These are phyloP conservation scores for Tremella yokohamensis DNA, from an alignment of 768 basidiomycete species.

Conservation along the genomic window DNA sequence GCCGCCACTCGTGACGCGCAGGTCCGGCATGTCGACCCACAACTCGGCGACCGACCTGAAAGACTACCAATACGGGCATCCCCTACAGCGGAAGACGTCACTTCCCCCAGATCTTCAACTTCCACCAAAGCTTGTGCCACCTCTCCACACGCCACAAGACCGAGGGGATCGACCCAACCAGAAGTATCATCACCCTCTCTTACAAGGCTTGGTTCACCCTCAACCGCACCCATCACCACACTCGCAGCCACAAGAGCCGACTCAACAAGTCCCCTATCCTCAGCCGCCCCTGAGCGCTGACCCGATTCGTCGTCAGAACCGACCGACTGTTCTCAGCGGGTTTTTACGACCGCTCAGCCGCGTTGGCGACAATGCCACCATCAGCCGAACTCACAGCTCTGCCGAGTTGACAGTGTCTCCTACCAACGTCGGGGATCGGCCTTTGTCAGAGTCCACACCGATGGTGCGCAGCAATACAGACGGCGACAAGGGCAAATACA, in stretches of 20 bases:
- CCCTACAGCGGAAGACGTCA: conserved; percentile 20
- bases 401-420: conserved; percentile 14
- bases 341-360: conserved; percentile 39
- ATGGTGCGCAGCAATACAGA: conserved; percentile 39
- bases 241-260: conserved; percentile 13
- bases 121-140: conserved; percentile 12
- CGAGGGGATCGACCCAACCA: background rate
- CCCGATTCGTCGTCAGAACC: conserved; percentile 12
- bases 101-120: conserved; percentile 7
- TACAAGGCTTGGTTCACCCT: background rate
- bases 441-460: conserved; percentile 22
- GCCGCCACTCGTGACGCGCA: conserved; percentile 19
- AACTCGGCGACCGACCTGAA: conserved; percentile 28
- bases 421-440: background rate
- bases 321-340: conserved; percentile 33
- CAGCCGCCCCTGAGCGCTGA: conserved; percentile 5
- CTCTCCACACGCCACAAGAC: background rate
- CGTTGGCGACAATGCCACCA: conserved; percentile 15
- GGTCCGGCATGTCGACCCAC: conserved; percentile 18
- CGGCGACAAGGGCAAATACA: conserved; percentile 17
- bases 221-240: conserved; percentile 6
- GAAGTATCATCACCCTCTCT: background rate
- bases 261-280: conserved; percentile 5
- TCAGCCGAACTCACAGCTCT: conserved; percentile 23
- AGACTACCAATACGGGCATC: conserved; percentile 22